Base-by-base conservation (phyloP, 768 basidiomycete genomes). In the Trametopsis cervina region DNA sequence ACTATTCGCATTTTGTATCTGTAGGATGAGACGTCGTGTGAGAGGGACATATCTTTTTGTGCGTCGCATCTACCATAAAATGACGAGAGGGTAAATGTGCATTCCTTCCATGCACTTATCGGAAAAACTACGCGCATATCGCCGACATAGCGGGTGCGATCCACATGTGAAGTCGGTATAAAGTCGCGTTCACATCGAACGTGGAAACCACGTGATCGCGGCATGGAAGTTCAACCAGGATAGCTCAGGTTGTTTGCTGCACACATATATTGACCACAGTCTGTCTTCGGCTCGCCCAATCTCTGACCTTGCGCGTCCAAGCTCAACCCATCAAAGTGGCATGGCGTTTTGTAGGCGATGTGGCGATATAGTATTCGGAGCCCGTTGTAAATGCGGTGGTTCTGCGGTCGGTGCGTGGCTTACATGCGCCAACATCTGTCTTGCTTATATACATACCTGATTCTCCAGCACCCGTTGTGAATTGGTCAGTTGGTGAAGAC, bases 291-390 rank as follows among this genome's bases (percentile, higher is more conserved):
- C 42, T 24, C 24, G 7, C 39, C 46, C 37, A 40, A 20, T 40
- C 39, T 40, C 42, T 42, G 20, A 25, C 15, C 24, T 44, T 24
- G 35, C 40, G 22, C n/a, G 27, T 4, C n/a, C 25, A 20, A 17
- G 10, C 2, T 27, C 17, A 39, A 6, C 35, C 15, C 17, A 23
- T 29, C 42, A 35, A 17, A 22, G 24, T 46, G 47, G 20, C 5
- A 91, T 91, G 89, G 85, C 84, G 20, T 91, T 91, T 59, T 92
- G 89, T 69, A 76, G 85, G 50, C 74, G 86, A 61, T 92, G 89
- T 60, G 89, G 89, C 49, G 85, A 90, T 53, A 89, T 92, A 50
- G 87, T 90, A 25, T 60, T 71, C 27, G 78, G 79, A 42, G 65
- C 69, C 37, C 83, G 83, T 44, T 90, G 87, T 65, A 83, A 77